phyloP scores from a whole-genome alignment of 306 rosid genomes.

The Fagus crenata region DNA sequence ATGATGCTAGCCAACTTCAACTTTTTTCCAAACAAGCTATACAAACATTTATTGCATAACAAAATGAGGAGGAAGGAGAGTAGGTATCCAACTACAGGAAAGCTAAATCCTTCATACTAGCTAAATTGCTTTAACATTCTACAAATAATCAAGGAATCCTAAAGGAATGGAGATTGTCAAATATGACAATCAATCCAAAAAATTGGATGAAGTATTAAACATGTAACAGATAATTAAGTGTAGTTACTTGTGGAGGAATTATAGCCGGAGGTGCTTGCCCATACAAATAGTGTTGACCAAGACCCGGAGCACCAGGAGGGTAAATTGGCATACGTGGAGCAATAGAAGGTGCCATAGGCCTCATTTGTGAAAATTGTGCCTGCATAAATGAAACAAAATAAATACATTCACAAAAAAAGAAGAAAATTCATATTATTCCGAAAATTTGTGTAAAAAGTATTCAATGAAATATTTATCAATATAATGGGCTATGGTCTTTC shows the following conservation, averaged over 20 bases:
- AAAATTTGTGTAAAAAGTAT: neutral
- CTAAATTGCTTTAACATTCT: neutral
- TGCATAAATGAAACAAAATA: neutral
- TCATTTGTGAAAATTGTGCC: conserved; percentile 80
- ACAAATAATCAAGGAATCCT: neutral
- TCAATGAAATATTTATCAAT: neutral
- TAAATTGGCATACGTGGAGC: conserved; percentile 74
- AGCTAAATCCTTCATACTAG: too few relatives aligned
- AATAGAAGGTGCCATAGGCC: conserved; percentile 66
- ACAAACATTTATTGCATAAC: neutral
- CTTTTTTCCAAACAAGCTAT: neutral
- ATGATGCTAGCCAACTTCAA: neutral
- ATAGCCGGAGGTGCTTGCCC: conserved; percentile 77
- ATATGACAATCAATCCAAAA: neutral
- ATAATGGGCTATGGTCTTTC: neutral
- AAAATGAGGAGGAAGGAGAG: neutral
- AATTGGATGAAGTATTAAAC: neutral
- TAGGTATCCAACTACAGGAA: too few relatives aligned
- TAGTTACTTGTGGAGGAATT: conserved; percentile 67
- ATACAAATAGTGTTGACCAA: conserved; percentile 72
- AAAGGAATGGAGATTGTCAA: neutral
- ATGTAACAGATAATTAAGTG: neutral
- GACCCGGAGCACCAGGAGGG: conserved; percentile 77
- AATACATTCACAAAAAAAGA: neutral
- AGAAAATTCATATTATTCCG: neutral